Conservation (phyloP, 805 yeast genomes). For the Komagataella ulmi region DNA sequence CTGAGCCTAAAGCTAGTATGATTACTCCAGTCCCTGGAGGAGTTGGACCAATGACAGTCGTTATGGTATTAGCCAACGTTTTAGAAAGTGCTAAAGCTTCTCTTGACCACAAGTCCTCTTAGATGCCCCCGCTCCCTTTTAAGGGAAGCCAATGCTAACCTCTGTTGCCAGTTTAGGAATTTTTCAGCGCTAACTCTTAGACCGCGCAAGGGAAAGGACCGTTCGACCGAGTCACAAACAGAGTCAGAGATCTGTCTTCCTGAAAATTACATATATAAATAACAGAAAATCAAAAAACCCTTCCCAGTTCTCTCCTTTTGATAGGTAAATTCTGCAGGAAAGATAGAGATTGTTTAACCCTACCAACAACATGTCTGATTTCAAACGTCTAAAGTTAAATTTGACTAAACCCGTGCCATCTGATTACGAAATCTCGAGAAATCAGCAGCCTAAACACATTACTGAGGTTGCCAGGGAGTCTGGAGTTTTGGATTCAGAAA, state of each 20-base stretch:
- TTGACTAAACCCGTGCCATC: conserved; percentile 65
- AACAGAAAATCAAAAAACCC: not conserved
- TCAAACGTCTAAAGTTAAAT: conserved; percentile 22
- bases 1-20: conserved; percentile 45
- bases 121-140: conserved; percentile 2
- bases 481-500: conserved; percentile 66
- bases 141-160: not conserved
- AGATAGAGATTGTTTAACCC: not conserved
- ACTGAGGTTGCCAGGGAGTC: conserved; percentile 63
- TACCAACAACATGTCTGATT: conserved; percentile 14
- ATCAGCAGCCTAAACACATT: conserved; percentile 79
- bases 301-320: not conserved
- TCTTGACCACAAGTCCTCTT: conserved; percentile 1
- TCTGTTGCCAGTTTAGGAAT: not conserved
- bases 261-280: not conserved
- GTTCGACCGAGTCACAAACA: not conserved
- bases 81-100: conserved; percentile 48
- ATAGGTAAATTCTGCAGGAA: not conserved
- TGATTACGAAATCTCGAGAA: conserved; percentile 81
- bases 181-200: not conserved
- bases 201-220: not conserved
- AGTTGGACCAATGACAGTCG: conserved; percentile 99
- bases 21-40: conserved; percentile 99
- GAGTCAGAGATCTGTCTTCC: not conserved
- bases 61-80: conserved; percentile 83